Base-by-base conservation (phyloP, 1,284 basidiomycete genomes). In the Waitea zeae region DNA sequence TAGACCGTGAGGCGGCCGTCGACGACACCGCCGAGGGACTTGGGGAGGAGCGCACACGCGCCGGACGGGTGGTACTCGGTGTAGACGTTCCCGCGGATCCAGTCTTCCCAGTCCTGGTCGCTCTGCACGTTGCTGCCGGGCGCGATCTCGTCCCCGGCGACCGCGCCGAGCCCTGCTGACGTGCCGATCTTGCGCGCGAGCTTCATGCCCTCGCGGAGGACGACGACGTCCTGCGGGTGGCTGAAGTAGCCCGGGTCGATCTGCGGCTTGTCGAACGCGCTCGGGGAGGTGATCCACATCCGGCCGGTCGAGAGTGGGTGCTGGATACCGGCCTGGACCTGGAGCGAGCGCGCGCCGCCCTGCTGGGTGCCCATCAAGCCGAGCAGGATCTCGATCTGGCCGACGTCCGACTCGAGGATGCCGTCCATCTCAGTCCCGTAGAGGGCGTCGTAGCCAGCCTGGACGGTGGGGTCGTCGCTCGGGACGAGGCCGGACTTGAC, bases 161-260 rank as follows among this genome's bases (percentile, higher is more conserved):
- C 49, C 11, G 37, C 28, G 41, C 46, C 53, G n/a, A 65, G 45
- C 12, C 62, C 61, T 11, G 53, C 48, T 1, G 59, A 57, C 33
- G 52, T 41, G 12, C 59, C 60, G 29, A 70, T 44, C 34, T 45
- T 51, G 30, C 67, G 56, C 1, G 64, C 65, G 35, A 69, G 57
- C 47, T 68, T 67, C 41, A 71, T 54, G 11, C 66, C 70, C 44
- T 64, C 64, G 32, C 74, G 64, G 37, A 79, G 51, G 34, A 77
- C 54, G 18, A 54, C 48, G 34, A 64, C 43, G 50, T 83, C 62
- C 30, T 64, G 64, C 5, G 54, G 47, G 42, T 74, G 62, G 12
- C 62, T 46, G 20, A 73, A 62, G 56, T 77, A 79, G 35, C 60
- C 57, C 3, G 75, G 72, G 50, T 80, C 69, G 49, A 81, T 77